phyloP scores from a whole-genome alignment of 306 rosid genomes.

The Potentilla sterilis region DNA sequence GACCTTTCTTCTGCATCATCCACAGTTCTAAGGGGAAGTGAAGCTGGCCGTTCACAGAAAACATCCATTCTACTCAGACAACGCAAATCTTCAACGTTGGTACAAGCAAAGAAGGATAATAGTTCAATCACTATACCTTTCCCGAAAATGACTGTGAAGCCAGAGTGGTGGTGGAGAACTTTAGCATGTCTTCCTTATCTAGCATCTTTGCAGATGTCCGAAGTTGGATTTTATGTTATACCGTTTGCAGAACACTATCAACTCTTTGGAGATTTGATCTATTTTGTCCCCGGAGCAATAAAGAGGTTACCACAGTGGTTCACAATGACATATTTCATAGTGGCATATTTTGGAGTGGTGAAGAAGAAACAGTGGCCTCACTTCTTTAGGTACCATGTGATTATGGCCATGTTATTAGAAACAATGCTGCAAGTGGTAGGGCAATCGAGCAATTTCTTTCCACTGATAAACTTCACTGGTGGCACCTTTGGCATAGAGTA shows the following conservation, averaged over 20 bases:
- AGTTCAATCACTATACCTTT: conserved; percentile 46
- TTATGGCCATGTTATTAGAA: conserved; percentile 73
- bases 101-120: conserved; percentile 50
- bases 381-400: conserved; percentile 64
- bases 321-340: conserved; percentile 53
- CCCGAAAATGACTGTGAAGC: conserved; percentile 61
- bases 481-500: conserved; percentile 73
- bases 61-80: conserved; percentile 26
- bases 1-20: conserved; percentile 36
- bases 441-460: conserved; percentile 70
- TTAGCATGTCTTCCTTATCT: conserved; percentile 76
- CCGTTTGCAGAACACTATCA: conserved; percentile 54
- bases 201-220: conserved; percentile 64
- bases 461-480: conserved; percentile 75
- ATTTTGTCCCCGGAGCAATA: conserved; percentile 67
- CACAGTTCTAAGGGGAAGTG: conserved; percentile 27
- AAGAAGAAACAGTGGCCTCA: conserved; percentile 62
- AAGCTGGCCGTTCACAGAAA: conserved; percentile 24
- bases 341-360: conserved; percentile 57
- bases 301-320: conserved; percentile 73
- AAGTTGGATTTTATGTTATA: conserved; percentile 55
- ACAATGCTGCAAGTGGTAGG: conserved; percentile 54
- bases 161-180: conserved; percentile 95
- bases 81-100: conserved; percentile 24
- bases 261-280: conserved; percentile 44